Evolutionary conservation across 2,329 filamentous ascomycete genomes (phyloP), one percentile per base, ranked within the genome.

Genomic region (Cordyceps javanica): DNA sequence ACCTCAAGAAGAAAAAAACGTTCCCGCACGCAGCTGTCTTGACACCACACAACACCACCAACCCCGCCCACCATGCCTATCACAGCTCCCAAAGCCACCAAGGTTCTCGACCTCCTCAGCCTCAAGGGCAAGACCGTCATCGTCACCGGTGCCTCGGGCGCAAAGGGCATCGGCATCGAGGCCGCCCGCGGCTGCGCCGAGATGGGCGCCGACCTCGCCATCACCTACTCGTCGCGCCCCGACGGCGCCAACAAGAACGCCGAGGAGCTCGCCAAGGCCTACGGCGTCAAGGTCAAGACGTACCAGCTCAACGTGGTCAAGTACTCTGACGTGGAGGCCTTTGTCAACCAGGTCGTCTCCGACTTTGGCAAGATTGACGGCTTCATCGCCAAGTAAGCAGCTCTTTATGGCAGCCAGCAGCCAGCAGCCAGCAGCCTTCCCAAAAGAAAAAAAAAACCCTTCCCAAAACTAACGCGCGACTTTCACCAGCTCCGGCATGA

Each of bases 341-440:
- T 82, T 62, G 74, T 85, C 58, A 73, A 75, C 58, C 82, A 91
- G 34, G 85, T 91, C 62, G 79, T 88, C 68, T 75, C 77, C 63
- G 89, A 92, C 68, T 92, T 91, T 68, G 85, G 86, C 65, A 82
- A 84, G 50, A 82, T 91, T 59, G 88, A 91, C 62, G 82, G 86
- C 60, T 90, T 91, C 64, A 81, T 91, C 55, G 88, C 88, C 65
- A 91, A 91, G 71, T 86, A 81, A 41, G 87, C n/a, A n/a, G n/a
- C 28, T 39, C 28, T 14, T 11, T 21, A 2, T n/a, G n/a, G n/a
- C n/a, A n/a, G n/a, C n/a, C n/a, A n/a, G n/a, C n/a, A n/a, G n/a
- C n/a, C n/a, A n/a, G n/a, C n/a, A n/a, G n/a, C n/a, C n/a, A n/a
- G n/a, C n/a, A n/a, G n/a, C n/a, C n/a, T n/a, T n/a, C n/a, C n/a